Evolutionary conservation across 371 early-diverging fungal species (phyloP).

Genomic region (Smittium culicis): DNA sequence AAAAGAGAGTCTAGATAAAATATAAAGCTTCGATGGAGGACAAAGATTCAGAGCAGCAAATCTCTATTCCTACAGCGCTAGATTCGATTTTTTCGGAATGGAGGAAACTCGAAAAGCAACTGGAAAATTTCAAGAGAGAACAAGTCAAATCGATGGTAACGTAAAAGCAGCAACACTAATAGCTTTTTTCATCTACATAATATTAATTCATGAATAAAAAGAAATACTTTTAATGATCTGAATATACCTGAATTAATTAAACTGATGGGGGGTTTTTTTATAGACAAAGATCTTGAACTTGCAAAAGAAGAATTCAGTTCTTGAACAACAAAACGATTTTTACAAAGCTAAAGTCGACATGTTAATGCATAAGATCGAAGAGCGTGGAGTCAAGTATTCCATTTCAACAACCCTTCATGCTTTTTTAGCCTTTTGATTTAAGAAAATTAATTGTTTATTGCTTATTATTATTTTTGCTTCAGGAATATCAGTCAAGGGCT

Average conservation of each 20-base stretch:
- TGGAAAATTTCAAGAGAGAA: not conserved
- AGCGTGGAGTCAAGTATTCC: not conserved
- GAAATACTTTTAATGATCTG: too few species aligned
- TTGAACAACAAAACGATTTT: not conserved
- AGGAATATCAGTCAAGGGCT: too few species aligned
- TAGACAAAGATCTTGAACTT: constrained; percentile 6
- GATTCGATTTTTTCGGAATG: constrained; percentile 2
- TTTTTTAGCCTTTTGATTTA: too few species aligned
- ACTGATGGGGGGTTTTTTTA: too few species aligned
- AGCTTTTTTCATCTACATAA: too few species aligned
- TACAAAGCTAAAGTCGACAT: constrained; percentile 2
- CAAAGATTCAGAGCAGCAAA: not conserved
- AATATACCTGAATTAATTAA: too few species aligned
- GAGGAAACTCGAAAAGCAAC: constrained; percentile 2
- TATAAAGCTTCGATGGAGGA: too few species aligned
- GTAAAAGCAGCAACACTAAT: not conserved
- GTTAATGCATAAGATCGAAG: not conserved
- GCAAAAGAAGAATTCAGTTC: not conserved
- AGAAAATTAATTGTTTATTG: too few species aligned
- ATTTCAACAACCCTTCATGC: too few species aligned
- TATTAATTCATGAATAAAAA: too few species aligned
- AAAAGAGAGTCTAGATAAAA: too few species aligned
- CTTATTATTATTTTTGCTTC: too few species aligned
- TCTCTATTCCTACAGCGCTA: constrained; percentile 3
- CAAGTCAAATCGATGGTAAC: constrained; percentile 4